Evolutionary conservation across 2,329 filamentous ascomycete genomes (phyloP).

Genomic region (Xylaria sp.): DNA sequence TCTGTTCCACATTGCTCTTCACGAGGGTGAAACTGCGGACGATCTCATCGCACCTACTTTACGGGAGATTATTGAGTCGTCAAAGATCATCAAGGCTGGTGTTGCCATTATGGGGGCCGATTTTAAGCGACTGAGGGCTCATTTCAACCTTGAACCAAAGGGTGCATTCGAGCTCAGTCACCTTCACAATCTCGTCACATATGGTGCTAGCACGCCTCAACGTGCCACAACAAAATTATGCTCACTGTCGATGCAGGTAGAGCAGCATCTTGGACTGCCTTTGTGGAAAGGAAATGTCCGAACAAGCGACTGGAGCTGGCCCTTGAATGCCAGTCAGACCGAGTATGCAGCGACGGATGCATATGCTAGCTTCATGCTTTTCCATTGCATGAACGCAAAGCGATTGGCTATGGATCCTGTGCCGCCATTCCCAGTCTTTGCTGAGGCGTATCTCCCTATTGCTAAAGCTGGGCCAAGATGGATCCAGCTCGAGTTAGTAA

Average conservation of each 20-base stretch:
- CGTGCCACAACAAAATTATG: constrained; percentile 37
- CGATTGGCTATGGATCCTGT: constrained; percentile 39
- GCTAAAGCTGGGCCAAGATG: neutral
- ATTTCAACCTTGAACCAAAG: constrained; percentile 41
- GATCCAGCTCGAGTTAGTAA: constrained; percentile 26
- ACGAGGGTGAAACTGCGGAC: constrained; percentile 40
- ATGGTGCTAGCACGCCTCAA: constrained; percentile 15
- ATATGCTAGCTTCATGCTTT: constrained; percentile 48
- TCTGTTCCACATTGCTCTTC: constrained; percentile 45
- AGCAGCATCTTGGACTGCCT: constrained; percentile 43
- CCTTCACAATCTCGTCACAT: constrained; percentile 39
- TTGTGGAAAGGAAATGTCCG: constrained; percentile 41
- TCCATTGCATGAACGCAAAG: constrained; percentile 45
- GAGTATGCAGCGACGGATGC: constrained; percentile 44
- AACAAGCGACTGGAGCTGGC: constrained; percentile 42
- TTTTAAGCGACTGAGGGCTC: constrained; percentile 36
- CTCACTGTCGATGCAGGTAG: constrained; percentile 37
- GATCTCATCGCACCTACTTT: constrained; percentile 46
- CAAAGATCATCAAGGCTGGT: constrained; percentile 43
- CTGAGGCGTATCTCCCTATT: constrained; percentile 37
- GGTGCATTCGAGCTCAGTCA: constrained; percentile 46
- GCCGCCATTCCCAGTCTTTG: constrained; percentile 40
- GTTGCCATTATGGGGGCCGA: constrained; percentile 42
- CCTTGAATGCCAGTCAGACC: constrained; percentile 35
- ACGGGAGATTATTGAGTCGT: constrained; percentile 42